A percentile compares a stretch with the other conserved stretches of the same genome.
phyloP scores from a whole-genome alignment of 2,329 filamentous ascomycete genomes.

The Endocalyx cinctus region DNA sequence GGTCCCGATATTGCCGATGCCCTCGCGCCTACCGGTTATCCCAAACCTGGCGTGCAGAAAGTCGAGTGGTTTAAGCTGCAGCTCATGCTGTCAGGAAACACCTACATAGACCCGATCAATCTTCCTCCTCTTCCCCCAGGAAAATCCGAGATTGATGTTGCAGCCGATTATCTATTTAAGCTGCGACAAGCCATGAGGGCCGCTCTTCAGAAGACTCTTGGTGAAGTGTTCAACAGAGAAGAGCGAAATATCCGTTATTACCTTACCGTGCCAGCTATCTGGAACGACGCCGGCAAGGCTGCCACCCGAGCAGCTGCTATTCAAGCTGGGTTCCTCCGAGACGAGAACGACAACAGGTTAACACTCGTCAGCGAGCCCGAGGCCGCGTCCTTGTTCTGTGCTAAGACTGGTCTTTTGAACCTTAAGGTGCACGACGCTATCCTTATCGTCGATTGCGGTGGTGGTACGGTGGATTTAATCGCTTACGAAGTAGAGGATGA shows the following conservation, averaged over 20 bases:
- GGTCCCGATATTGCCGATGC: slow-evolving; percentile 97
- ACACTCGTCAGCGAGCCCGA: slow-evolving; percentile 95
- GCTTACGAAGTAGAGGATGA: slow-evolving; percentile 98
- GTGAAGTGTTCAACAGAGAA: slow-evolving; percentile 96
- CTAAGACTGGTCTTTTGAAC: slow-evolving; percentile 92
- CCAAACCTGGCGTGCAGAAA: slow-evolving; percentile 96
- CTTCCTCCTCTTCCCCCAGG: slow-evolving; percentile 92
- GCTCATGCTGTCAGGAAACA: slow-evolving; percentile 97
- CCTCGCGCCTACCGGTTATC: slow-evolving; percentile 92
- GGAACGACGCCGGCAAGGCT: slow-evolving; percentile 98
- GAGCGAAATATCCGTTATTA: slow-evolving; percentile 98
- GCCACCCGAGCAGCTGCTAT: slow-evolving; percentile 94
- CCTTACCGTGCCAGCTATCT: slow-evolving; percentile 96
- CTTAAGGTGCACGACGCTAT: slow-evolving; percentile 99
- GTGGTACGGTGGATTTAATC: slow-evolving; percentile 97
- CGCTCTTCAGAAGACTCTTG: slow-evolving; percentile 90
- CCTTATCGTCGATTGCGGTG: slow-evolving; percentile 95
- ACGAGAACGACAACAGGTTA: slow-evolving; percentile 95
- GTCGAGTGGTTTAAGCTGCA: slow-evolving; percentile 99
- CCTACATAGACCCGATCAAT: slow-evolving; percentile 98
- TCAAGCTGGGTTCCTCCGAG: slow-evolving; percentile 91
- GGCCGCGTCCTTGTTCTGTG: slow-evolving; percentile 94
- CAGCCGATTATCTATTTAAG: slow-evolving; percentile 99
- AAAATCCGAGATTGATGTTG: slow-evolving; percentile 98
- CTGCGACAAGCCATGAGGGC: slow-evolving; percentile 94